A percentile compares a stretch with the other conserved stretches of the same genome.
phyloP scores from a whole-genome alignment of 768 basidiomycete genomes.

The Lactifluus pinguis region DNA sequence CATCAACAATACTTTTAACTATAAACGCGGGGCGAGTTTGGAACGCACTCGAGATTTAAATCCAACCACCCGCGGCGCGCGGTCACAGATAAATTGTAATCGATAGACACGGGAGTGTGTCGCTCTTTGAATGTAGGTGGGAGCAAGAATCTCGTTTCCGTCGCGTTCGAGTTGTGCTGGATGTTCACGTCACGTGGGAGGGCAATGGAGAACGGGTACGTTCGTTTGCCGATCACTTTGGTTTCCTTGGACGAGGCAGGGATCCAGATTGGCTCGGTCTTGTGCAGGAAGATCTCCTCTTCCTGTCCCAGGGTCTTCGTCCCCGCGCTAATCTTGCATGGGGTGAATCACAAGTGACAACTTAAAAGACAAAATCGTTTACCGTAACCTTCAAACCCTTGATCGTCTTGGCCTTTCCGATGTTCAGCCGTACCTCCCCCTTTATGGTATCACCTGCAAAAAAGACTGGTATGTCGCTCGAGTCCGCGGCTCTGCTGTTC shows the following conservation, averaged over 20 bases:
- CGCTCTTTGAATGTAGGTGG: slow-evolving; percentile 27
- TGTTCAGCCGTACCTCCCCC: slow-evolving; percentile 8
- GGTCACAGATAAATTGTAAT: slow-evolving; percentile 44
- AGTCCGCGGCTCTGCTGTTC: slow-evolving; percentile 8
- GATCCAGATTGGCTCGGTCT: slow-evolving; percentile 3
- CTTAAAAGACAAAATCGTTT: neutral
- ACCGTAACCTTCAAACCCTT: slow-evolving; percentile 12
- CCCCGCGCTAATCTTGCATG: slow-evolving; percentile 6
- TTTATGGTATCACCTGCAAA: slow-evolving; percentile 11
- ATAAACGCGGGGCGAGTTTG: neutral
- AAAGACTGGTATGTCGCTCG: slow-evolving; percentile 8
- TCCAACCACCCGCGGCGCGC: slow-evolving; percentile 40
- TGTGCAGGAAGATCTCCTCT: slow-evolving; percentile 10
- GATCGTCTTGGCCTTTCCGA: slow-evolving; percentile 9
- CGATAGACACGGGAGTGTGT: slow-evolving; percentile 46
- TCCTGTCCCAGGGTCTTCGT: slow-evolving; percentile 10
- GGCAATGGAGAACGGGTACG: slow-evolving; percentile 9
- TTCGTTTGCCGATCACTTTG: slow-evolving; percentile 3
- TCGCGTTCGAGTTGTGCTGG: neutral
- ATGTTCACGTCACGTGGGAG: slow-evolving; percentile 1
- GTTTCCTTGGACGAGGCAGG: slow-evolving; percentile 2
- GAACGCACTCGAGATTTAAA: slow-evolving; percentile 40
- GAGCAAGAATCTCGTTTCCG: neutral
- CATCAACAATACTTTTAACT: neutral
- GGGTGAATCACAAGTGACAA: too few relatives aligned